Percentiles rank a stretch among this genome's conserved stretches.
These are phyloP conservation scores for Ilyonectria mors-panacis DNA, from an alignment of 2,329 filamentous ascomycete species.

Conservation along the genomic window DNA sequence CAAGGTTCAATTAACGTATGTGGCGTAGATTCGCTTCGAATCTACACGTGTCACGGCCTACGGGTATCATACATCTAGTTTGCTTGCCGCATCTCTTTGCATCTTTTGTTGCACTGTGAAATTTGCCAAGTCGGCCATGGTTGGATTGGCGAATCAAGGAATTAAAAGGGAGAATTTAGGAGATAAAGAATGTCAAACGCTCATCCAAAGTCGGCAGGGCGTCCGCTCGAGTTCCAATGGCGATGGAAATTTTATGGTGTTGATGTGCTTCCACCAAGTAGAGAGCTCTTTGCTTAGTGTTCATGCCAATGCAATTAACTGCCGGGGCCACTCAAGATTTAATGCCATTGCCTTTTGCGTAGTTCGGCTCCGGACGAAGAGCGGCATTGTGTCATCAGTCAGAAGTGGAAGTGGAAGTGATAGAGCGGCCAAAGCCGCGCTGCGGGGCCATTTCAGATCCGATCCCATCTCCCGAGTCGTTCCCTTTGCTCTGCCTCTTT, in stretches of 20 bases:
- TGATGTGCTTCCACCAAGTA: not conserved
- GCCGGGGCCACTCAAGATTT: slow-evolving; percentile 22
- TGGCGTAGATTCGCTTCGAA: not conserved
- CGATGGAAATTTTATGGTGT: not conserved
- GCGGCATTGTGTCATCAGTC: slow-evolving; percentile 6
- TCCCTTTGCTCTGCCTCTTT: not conserved
- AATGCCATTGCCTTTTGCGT: not conserved
- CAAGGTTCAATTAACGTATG: not conserved
- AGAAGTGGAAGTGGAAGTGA: slow-evolving; percentile 31
- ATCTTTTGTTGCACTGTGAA: slow-evolving; percentile 30
- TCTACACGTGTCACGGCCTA: not conserved
- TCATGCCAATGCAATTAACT: not conserved
- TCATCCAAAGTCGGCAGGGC: not conserved
- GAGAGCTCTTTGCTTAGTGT: not conserved
- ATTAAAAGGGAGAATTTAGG: not conserved
- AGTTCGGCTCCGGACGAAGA: slow-evolving; percentile 6
- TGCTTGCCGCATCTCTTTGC: slow-evolving; percentile 32
- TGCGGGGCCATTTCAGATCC: slow-evolving; percentile 12
- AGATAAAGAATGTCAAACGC: not conserved
- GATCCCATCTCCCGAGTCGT: slow-evolving; percentile 8
- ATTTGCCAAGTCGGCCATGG: slow-evolving; percentile 16
- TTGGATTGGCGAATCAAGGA: not conserved
- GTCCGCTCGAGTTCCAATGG: not conserved
- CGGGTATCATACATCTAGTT: slow-evolving; percentile 27
- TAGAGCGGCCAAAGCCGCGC: not conserved